Conservation (phyloP, 176 grass and related monocot species). For the Paspalum notatum region DNA sequence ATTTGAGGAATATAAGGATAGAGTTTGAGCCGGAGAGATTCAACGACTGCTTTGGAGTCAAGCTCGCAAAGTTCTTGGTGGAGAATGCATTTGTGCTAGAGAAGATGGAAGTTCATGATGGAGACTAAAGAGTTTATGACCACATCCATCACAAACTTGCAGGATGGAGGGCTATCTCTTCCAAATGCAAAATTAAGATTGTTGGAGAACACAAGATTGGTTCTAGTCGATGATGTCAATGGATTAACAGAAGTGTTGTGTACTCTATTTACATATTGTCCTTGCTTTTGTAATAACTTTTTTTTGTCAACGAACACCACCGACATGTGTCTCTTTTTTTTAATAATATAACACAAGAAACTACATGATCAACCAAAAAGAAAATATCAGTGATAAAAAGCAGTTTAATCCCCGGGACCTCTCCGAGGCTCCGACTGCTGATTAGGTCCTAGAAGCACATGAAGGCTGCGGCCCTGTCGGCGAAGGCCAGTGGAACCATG, state of each 20-base stretch:
- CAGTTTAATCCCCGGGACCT: too few species aligned
- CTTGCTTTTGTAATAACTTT: too few species aligned
- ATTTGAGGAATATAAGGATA: not conserved
- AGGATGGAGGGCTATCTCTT: not conserved
- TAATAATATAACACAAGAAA: too few species aligned
- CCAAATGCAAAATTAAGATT: not conserved
- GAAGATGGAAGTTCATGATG: conserved; percentile 7
- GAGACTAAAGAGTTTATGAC: not conserved
- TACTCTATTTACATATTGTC: too few species aligned
- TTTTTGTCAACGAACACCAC: too few species aligned
- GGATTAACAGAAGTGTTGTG: not conserved
- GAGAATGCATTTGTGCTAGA: not conserved
- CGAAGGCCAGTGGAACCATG: too few species aligned
- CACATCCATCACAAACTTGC: not conserved
- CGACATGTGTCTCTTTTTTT: too few species aligned
- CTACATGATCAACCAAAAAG: too few species aligned
- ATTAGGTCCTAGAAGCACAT: too few species aligned
- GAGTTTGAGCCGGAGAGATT: not conserved
- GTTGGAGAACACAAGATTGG: not conserved
- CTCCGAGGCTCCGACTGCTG: too few species aligned
- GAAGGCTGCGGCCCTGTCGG: too few species aligned
- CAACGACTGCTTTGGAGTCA: not conserved
- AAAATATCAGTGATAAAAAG: too few species aligned
- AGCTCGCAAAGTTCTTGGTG: not conserved
- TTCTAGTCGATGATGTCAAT: not conserved